Conservation (phyloP, 2,329 filamentous ascomycete species). For the Venturia oleaginea region DNA sequence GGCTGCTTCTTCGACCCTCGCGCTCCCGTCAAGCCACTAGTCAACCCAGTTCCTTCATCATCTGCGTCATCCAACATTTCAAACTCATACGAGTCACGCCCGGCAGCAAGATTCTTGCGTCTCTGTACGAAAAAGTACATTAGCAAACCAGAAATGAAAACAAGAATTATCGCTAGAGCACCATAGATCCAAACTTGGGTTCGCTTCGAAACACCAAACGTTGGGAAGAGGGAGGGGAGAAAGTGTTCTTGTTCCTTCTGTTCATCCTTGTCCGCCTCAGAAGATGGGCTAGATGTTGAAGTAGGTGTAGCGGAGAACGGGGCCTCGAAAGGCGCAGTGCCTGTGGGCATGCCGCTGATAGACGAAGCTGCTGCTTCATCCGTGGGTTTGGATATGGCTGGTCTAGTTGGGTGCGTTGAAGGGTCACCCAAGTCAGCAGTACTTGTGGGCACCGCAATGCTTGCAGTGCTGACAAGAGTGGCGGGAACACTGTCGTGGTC, state of each 20-base stretch:
- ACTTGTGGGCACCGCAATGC: conserved; percentile 36
- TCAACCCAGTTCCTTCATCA: conserved; percentile 39
- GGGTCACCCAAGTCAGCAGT: conserved; percentile 39
- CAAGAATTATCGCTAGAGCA: conserved; percentile 69
- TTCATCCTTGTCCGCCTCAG: conserved; percentile 20
- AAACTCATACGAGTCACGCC: conserved; percentile 84
- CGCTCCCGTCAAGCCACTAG: conserved; percentile 35
- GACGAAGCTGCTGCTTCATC: conserved; percentile 18
- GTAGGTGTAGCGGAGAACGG: conserved; percentile 16
- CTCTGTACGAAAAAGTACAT: conserved; percentile 74
- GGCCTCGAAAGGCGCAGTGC: conserved; percentile 19
- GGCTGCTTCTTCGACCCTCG: conserved; percentile 37
- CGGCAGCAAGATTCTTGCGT: conserved; percentile 62
- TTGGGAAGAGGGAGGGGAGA: conserved; percentile 79
- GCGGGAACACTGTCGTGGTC: conserved; percentile 60
- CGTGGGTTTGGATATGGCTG: conserved; percentile 50
- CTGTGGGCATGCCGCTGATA: conserved; percentile 17
- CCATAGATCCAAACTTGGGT: conserved; percentile 94
- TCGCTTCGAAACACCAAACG: conserved; percentile 76
- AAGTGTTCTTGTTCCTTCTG: conserved; percentile 35
- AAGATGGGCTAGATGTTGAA: conserved; percentile 19
- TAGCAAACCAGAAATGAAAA: conserved; percentile 75
- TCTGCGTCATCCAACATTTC: conserved; percentile 84
- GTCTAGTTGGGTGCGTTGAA: conserved; percentile 40
- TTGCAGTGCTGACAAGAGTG: conserved; percentile 52